Base-by-base conservation (phyloP, 2,329 filamentous ascomycete species). In the Penicillium expansum region DNA sequence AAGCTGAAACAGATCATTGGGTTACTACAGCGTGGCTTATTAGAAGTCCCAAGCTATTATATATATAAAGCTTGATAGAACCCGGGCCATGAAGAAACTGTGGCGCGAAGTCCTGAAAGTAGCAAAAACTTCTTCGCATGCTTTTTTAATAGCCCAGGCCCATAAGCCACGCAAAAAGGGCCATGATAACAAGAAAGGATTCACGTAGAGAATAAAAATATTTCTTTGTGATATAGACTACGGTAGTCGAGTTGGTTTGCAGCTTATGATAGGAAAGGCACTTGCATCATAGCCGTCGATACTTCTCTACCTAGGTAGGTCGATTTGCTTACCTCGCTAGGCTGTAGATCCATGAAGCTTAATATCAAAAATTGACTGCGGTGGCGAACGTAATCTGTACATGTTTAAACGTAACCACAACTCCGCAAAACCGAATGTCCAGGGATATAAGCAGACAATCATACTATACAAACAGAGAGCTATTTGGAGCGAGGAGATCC, bases 401-500 rank as follows among this genome's bases (percentile, higher is more conserved):
- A 22, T 22, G 18, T 33, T 14, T 22, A 10, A 22, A 47, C 22
- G 27, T 37, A n/a, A 50, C 37, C 27, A 16, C 37, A 42, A 50
- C 13, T 10, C 37, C 37, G 30, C 18, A 22, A 24, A 32, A 33
- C 4, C 4, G 20, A 52, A 39, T 39, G 39, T 38, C 32, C 39
- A 45, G 18, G 32, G 16, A 29, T 38, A 32, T 3, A 35, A 16
- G 32, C 18, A 45, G 14, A 51, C 10, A 29, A 16, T 43, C 45
- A 24, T 18, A 45, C 57, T 55, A 68, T 22, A 65, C 55, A 58
- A 71, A 72, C 52, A 72, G 57, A 30, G 70, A 71, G 47, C 63
- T 67, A 47, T 67, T 67, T 8, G 70, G 67, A 27, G 69, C 65
- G 24, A 72, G 59, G 0, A 60, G 64, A 48, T 66, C 67, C 29